A percentile compares a stretch with the other conserved stretches of the same genome.
These are phyloP conservation scores for Thalassiosira sp. DNA, from an alignment of 352 stramenopile genomes.

Conservation along the genomic window DNA sequence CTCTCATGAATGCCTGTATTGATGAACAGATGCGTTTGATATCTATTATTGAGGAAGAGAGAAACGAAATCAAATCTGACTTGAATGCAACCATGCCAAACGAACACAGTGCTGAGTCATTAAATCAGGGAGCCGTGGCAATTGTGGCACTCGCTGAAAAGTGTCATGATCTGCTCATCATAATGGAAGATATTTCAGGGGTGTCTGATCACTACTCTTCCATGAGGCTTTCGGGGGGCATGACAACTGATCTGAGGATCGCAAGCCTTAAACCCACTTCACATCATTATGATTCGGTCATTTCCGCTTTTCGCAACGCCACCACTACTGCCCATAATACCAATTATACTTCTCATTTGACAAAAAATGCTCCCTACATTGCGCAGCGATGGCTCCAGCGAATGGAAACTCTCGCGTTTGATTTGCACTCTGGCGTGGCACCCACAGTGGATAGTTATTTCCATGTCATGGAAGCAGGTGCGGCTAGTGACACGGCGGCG, in stretches of 20 bases:
- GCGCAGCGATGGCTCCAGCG: conserved; percentile 63
- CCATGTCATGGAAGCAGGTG: conserved; percentile 69
- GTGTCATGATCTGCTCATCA: conserved; percentile 41
- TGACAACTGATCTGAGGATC: conserved; percentile 15
- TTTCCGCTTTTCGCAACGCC: conserved; percentile 40
- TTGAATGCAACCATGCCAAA: conserved; percentile 19
- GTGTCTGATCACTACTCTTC: conserved; percentile 53
- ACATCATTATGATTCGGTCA: conserved; percentile 55
- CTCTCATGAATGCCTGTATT: conserved; percentile 44
- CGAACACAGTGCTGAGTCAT: conserved; percentile 22
- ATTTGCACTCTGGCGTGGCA: conserved; percentile 18
- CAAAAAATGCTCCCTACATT: conserved; percentile 66
- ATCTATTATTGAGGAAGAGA: conserved; percentile 9
- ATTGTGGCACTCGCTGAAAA: conserved; percentile 44
- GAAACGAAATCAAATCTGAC: conserved; percentile 32
- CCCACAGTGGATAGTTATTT: conserved; percentile 60
- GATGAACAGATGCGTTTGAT: conserved; percentile 43
- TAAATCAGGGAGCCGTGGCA: conserved; percentile 10
- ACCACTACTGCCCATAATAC: conserved; percentile 21
- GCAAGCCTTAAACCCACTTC: conserved; percentile 34
- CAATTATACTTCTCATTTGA: conserved; percentile 34
- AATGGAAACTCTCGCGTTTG: conserved; percentile 53
- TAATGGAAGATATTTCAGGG: conserved; percentile 55
- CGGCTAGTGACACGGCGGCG: conserved; percentile 46
- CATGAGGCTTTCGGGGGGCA: conserved; percentile 27